Evolutionary conservation across 2,329 filamentous ascomycete genomes (phyloP), one percentile per base, ranked within the genome.

Genomic region (Trematosphaeria pertusa): DNA sequence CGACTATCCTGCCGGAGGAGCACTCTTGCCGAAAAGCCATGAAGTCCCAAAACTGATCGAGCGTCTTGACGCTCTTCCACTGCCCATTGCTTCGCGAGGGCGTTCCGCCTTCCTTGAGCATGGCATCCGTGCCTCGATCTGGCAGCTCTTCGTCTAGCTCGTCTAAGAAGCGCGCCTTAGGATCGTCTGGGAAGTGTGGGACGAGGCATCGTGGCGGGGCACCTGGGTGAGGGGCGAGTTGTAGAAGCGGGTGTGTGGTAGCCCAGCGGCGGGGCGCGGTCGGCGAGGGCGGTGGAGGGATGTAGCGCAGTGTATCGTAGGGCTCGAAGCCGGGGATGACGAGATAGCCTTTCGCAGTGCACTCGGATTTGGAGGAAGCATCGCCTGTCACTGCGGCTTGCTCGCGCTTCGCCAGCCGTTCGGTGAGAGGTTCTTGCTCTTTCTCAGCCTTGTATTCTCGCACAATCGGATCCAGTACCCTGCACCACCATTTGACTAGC

Each of bases 31-130:
- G 81, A 66, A 89, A 97, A 0, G 92, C 87, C 93, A 99, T 97
- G 81, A 96, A 88, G 52, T 99, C 94, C 94, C 94, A 99, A 65
- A 99, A 99, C 58, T 92, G 86, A n/a, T 92, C 89, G 31, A 99
- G 75, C 0, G 85, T 88, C 66, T 82, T 87, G 18, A 97, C 86
- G 49, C 88, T 91, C 67, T 86, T 88, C 94, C 94, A 99, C 46
- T 83, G 80, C 0, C 88, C 88, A 19, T 77, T 79, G 56, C 83
- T 81, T 56, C 81, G 74, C 21, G 67, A 71, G 9, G 70, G 70
- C 43, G 70, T 72, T 75, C 77, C 47, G 58, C 67, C 48, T 55
- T 67, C 56, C 57, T 70, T 33, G 57, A 65, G 56, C 36, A 69
- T 66, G 2, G 56, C 58, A 43, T 68, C 62, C 10, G 56, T 63